Conservation (phyloP, 768 basidiomycete genomes). For the Fomitopsis pulvina region DNA sequence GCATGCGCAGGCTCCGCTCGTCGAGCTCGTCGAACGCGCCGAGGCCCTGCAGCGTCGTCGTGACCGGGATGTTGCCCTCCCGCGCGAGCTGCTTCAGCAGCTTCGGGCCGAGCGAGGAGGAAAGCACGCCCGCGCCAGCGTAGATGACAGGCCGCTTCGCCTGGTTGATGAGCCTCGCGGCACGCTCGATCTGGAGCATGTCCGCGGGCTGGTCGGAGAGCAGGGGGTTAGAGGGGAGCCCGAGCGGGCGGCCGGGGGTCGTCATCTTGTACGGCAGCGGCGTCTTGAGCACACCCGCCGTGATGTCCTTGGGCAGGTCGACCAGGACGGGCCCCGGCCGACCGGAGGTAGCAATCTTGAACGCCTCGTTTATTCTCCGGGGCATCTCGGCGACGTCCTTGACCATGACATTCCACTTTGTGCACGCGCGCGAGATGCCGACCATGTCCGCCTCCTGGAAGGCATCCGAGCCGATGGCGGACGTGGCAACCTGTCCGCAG, state of each 20-base stretch:
- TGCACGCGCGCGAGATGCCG: conserved; percentile 94
- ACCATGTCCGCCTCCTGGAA: conserved; percentile 99
- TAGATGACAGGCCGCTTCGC: conserved; percentile 90
- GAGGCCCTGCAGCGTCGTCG: conserved; percentile 93
- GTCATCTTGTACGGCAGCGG: conserved; percentile 83
- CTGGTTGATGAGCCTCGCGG: conserved; percentile 87
- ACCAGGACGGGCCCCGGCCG: conserved; percentile 97
- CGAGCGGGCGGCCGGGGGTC: conserved; percentile 70
- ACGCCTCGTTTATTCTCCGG: conserved; percentile 94
- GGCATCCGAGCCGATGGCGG: conserved; percentile 97
- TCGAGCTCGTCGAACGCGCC: conserved; percentile 93
- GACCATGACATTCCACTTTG: conserved; percentile 99
- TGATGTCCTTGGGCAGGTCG: conserved; percentile 98
- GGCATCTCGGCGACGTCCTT: conserved; percentile 95
- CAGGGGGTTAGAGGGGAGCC: conserved; percentile 71
- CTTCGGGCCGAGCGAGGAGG: conserved; percentile 73
- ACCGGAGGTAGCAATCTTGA: conserved; percentile 97
- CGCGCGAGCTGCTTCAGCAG: conserved; percentile 74
- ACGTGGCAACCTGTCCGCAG: conserved; percentile 96
- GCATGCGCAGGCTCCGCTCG: conserved; percentile 87
- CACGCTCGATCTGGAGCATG: conserved; percentile 62
- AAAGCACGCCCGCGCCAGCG: conserved; percentile 86
- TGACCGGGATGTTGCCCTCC: conserved; percentile 92
- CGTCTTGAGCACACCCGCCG: conserved; percentile 82
- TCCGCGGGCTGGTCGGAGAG: conserved; percentile 52